These are phyloP conservation scores for Cryptococcus wingfieldii DNA, from an alignment of 1,284 basidiomycete species.

Conservation along the genomic window DNA sequence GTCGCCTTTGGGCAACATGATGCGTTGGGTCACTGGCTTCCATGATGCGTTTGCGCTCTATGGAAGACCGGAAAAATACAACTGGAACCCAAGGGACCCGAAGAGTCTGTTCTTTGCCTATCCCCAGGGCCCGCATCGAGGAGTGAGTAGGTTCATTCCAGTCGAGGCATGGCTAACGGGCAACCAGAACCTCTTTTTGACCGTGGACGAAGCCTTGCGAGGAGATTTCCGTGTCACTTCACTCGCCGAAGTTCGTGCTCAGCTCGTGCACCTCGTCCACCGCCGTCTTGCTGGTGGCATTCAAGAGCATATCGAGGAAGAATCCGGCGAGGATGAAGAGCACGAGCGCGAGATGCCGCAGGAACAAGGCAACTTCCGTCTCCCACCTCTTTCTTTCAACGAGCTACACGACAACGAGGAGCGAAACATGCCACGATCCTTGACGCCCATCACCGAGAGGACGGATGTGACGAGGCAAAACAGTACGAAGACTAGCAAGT, in stretches of 20 bases:
- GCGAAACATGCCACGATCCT: conserved; percentile 34
- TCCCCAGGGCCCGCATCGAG: conserved; percentile 35
- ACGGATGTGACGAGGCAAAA: conserved; percentile 39
- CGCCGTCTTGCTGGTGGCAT: conserved; percentile 59
- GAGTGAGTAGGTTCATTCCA: conserved; percentile 22
- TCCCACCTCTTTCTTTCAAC: conserved; percentile 40
- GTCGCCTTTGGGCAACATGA: conserved; percentile 66
- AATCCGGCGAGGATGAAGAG: conserved; percentile 12
- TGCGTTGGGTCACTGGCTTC: conserved; percentile 81
- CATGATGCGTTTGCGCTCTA: conserved; percentile 85
- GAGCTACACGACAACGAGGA: background rate
- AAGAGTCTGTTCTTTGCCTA: conserved; percentile 47
- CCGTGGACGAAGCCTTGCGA: conserved; percentile 73
- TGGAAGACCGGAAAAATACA: conserved; percentile 72
- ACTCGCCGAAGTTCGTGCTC: conserved; percentile 63
- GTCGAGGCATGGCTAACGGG: background rate
- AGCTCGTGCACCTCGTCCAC: conserved; percentile 61
- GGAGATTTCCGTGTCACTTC: conserved; percentile 74
- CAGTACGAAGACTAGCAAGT: conserved; percentile 24
- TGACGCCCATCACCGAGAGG: conserved; percentile 55
- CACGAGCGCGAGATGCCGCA: conserved; percentile 12
- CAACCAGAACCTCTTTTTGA: conserved; percentile 73
- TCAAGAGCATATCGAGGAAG: conserved; percentile 3
- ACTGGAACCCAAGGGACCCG: conserved; percentile 78
- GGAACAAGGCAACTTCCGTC: conserved; percentile 25